Evolutionary conservation across 257 asterid genomes (phyloP).

Genomic region (Sherardia arvensis): DNA sequence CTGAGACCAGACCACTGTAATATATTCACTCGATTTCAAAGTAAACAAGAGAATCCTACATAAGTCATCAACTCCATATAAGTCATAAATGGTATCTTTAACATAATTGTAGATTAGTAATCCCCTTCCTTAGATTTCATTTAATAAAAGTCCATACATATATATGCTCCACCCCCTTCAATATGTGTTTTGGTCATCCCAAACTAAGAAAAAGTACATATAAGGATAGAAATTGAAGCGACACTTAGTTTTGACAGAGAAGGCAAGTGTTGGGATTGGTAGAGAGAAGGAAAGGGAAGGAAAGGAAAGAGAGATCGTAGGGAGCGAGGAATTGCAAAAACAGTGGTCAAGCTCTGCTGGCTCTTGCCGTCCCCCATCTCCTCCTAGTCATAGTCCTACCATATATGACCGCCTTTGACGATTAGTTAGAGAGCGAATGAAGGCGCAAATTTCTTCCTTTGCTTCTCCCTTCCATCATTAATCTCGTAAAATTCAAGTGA

Average conservation of each 20-base stretch:
- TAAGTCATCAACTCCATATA: too few species aligned
- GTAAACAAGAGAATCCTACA: too few species aligned
- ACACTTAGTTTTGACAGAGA: constrained; percentile 17
- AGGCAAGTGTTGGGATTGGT: constrained; percentile 10
- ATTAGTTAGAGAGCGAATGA: neutral
- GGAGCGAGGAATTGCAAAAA: neutral
- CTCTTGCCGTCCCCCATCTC: constrained; percentile 10
- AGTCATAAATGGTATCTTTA: too few species aligned
- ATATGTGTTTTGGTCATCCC: too few species aligned
- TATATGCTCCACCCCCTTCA: too few species aligned
- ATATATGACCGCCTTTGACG: constrained; percentile 18
- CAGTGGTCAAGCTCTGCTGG: constrained; percentile 8
- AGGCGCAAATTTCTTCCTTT: constrained; percentile 3
- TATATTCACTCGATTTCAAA: too few species aligned
- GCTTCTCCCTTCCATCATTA: neutral
- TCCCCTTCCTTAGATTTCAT: too few species aligned
- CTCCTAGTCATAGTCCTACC: too few species aligned
- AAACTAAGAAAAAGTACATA: too few species aligned
- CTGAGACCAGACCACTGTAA: too few species aligned
- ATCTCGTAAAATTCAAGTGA: neutral
- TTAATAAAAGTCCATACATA: too few species aligned
- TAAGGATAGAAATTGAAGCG: neutral
- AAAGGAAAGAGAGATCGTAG: neutral
- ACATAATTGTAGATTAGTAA: too few species aligned
- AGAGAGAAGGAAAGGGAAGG: neutral